Evolutionary conservation across 805 yeast genomes (phyloP), one percentile per base, ranked within the genome.

Genomic region (Yamadazyma olivae): DNA sequence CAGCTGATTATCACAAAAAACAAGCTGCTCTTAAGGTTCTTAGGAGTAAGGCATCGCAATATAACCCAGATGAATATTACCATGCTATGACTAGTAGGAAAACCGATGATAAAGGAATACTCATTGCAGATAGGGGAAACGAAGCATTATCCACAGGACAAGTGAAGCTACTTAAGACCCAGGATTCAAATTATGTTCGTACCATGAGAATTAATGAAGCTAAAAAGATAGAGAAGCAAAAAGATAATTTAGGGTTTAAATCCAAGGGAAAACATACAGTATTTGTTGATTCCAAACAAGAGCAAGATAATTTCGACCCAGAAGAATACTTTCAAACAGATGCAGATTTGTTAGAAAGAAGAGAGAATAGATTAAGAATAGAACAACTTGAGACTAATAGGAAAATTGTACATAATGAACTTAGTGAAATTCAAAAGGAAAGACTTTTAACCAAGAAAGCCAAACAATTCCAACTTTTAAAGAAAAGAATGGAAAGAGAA

Each of bases 11-110:
- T 47, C 81, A 77, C 51, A 67, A 73, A 59, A 77, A 77, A 47
- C 75, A 77, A 53, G 77, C 77, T 12, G 79, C 77, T 24, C 50
- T 93, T 35, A 85, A 84, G 61, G 71, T 82, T 1, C 71, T 93
- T 39, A 78, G 84, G 46, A 69, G 71, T 27, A 91, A 88, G 55
- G 95, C 85, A 2, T 65, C 71, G 24, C 71, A 72, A 30, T 74
- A 88, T 49, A 93, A 93, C 56, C 95, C 95, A 12, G 99, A 93
- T 71, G 99, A 93, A 61, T 93, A 84, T 65, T 89, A 91, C 60
- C 96, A 88, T 75, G 93, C 88, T 15, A 93, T 93, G 99, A 76
- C 81, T 21, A 69, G 73, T 10, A 68, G 71, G 41, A 73, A 71
- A 50, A 79, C 93, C 4, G 95, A 88, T 45, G 63, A 70, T 2